A percentile compares a stretch with the other conserved stretches of the same genome.
These are phyloP conservation scores for Colletotrichum theobromicola DNA, from an alignment of 2,329 filamentous ascomycete genomes.

Conservation along the genomic window DNA sequence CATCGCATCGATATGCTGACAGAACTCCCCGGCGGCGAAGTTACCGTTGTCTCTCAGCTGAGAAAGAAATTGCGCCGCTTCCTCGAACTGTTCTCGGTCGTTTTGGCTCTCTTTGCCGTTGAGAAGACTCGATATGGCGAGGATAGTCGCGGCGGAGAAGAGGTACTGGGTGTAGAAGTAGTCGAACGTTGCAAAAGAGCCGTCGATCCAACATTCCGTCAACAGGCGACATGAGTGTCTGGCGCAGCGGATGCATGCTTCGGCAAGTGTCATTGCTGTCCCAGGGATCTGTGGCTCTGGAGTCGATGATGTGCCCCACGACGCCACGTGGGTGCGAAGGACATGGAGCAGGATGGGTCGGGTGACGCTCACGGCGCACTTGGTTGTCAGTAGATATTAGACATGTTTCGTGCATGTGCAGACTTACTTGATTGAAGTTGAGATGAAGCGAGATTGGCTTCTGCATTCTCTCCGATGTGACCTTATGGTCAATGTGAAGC, in stretches of 20 bases:
- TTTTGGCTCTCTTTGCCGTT: slow-evolving; percentile 31
- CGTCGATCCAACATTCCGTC: slow-evolving; percentile 50
- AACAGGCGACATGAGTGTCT: slow-evolving; percentile 47
- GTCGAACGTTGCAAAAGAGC: slow-evolving; percentile 50
- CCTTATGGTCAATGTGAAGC: slow-evolving; percentile 31
- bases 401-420: accelerated
- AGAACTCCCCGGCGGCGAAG: slow-evolving; percentile 45
- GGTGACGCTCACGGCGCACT: slow-evolving; percentile 38
- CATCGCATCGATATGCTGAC: slow-evolving; percentile 42
- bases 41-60: slow-evolving; percentile 45
- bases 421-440: slow-evolving; percentile 29
- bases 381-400: too few relatives aligned
- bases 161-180: slow-evolving; percentile 52
- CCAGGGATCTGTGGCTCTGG: slow-evolving; percentile 30
- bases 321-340: slow-evolving; percentile 32
- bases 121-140: slow-evolving; percentile 47
- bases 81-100: slow-evolving; percentile 45
- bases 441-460: slow-evolving; percentile 37
- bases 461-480: slow-evolving; percentile 22
- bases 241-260: slow-evolving; percentile 50
- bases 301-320: slow-evolving; percentile 20
- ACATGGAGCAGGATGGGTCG: slow-evolving; percentile 39
- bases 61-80: slow-evolving; percentile 40
- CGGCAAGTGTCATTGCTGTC: slow-evolving; percentile 41
- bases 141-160: slow-evolving; percentile 48